These are phyloP conservation scores for Rhizopus stolonifer DNA, from an alignment of 371 early-diverging fungal genomes.

Conservation along the genomic window DNA sequence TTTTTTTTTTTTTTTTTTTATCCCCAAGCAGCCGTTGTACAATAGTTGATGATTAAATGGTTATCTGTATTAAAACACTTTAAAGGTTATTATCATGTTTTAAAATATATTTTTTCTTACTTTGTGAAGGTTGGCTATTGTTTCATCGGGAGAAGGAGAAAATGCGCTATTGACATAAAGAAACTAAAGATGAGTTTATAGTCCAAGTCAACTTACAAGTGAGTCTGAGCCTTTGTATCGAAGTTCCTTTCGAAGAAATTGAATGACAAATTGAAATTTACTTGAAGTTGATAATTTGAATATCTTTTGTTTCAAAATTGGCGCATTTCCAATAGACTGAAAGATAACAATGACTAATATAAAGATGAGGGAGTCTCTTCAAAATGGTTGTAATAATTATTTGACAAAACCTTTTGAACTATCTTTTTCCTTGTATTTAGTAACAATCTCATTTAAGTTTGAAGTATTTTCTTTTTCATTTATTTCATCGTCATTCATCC, in stretches of 20 bases:
- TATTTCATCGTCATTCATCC: neutral
- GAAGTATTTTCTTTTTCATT: no score
- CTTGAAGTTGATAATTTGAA: conserved; percentile 83
- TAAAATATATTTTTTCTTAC: conserved; percentile 30
- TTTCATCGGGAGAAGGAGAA: conserved; percentile 93
- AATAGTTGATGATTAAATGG: conserved; percentile 85
- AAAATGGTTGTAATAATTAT: neutral
- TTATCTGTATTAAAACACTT: conserved; percentile 82
- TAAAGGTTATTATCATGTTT: neutral
- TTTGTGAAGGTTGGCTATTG: conserved; percentile 77
- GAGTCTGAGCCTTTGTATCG: conserved; percentile 74
- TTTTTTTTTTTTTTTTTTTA: conserved; percentile 28
- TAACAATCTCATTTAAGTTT: conserved; percentile 6
- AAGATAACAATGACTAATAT: conserved; percentile 81
- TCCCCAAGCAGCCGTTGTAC: conserved; percentile 90
- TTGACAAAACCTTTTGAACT: conserved; percentile 13
- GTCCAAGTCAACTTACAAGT: conserved; percentile 52
- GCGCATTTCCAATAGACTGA: conserved; percentile 87
- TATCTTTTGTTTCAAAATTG: conserved; percentile 82
- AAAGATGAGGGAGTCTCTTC: neutral
- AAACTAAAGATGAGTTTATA: conserved; percentile 73
- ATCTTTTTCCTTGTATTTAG: conserved; percentile 14
- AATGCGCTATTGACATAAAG: conserved; percentile 92
- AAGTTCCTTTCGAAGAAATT: conserved; percentile 84
- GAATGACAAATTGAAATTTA: conserved; percentile 80